Conservation (phyloP, 192 early-diverging fungal genomes). For the Coemansia sp. region DNA sequence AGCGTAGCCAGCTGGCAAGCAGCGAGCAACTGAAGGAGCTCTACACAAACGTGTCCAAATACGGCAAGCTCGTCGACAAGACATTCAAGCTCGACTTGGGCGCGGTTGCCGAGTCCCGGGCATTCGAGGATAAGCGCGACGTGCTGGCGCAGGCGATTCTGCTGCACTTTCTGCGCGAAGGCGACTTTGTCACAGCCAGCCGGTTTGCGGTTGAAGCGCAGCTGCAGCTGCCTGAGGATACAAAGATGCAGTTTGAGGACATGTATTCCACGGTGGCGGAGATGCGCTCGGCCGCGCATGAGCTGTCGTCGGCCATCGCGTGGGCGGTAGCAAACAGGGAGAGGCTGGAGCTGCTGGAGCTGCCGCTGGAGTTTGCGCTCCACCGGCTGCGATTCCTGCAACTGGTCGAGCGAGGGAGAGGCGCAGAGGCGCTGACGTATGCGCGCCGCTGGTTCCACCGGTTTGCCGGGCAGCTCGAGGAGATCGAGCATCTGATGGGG, state of each 20-base stretch:
- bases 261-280: constrained; percentile 77
- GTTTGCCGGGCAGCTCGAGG: constrained; percentile 51
- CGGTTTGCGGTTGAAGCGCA: constrained; percentile 49
- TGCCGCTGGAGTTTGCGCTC: constrained; percentile 85
- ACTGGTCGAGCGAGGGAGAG: constrained; percentile 55
- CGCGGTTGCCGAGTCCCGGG: constrained; percentile 63
- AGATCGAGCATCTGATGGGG: constrained; percentile 59
- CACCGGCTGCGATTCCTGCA: constrained; percentile 78
- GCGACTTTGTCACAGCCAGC: constrained; percentile 78
- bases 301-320: constrained; percentile 65
- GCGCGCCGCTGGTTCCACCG: constrained; percentile 66
- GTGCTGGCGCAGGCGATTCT: constrained; percentile 65
- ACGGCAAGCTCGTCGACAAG: constrained; percentile 75
- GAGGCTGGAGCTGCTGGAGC: constrained; percentile 58
- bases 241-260: constrained; percentile 69
- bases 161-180: constrained; percentile 82
- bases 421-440: constrained; percentile 69
- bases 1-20: constrained; percentile 24
- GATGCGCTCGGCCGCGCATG: constrained; percentile 49
- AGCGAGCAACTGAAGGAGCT: constrained; percentile 65
- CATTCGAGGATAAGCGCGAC: constrained; percentile 69
- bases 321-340: constrained; percentile 71
- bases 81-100: constrained; percentile 70
- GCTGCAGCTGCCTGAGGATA: constrained; percentile 44
- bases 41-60: constrained; percentile 60